phyloP scores from a whole-genome alignment of 2,329 filamentous ascomycete species.

The Aspergillus udagawae region DNA sequence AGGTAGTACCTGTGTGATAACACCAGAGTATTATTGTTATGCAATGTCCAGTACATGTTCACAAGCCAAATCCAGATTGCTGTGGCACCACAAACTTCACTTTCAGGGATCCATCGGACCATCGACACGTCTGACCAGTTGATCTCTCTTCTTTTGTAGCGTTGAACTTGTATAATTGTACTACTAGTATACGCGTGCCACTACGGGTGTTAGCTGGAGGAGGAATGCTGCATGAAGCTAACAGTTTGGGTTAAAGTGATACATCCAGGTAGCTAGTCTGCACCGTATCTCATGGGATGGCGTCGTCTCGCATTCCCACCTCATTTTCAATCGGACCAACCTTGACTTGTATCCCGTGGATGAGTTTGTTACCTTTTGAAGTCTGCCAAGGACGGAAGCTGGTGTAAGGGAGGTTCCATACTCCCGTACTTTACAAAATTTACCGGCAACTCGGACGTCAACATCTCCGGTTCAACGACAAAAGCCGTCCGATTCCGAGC shows the following conservation, averaged over 20 bases:
- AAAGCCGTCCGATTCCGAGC: constrained; percentile 1
- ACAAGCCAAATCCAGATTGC: too few species aligned
- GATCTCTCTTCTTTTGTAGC: not conserved
- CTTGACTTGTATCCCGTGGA: not conserved
- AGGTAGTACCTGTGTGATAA: not conserved
- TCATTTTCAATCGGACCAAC: not conserved
- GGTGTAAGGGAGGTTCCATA: not conserved
- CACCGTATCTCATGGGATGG: too few species aligned
- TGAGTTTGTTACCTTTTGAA: not conserved
- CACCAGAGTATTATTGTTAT: too few species aligned
- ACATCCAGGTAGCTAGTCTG: not conserved
- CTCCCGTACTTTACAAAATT: constrained; percentile 1
- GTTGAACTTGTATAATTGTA: not conserved
- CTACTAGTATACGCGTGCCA: not conserved
- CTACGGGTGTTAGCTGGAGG: not conserved
- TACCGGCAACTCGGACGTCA: constrained; percentile 10
- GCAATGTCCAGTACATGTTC: not conserved
- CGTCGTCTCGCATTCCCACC: not conserved
- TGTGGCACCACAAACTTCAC: not conserved
- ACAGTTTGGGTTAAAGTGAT: not conserved
- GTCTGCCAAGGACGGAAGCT: too few species aligned
- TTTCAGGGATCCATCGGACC: not conserved
- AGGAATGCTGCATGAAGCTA: not conserved
- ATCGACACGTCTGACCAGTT: not conserved
- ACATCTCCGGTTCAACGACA: constrained; percentile 1